These are phyloP conservation scores for Boletus rubroflammeus DNA, from an alignment of 768 basidiomycete species.

Conservation along the genomic window DNA sequence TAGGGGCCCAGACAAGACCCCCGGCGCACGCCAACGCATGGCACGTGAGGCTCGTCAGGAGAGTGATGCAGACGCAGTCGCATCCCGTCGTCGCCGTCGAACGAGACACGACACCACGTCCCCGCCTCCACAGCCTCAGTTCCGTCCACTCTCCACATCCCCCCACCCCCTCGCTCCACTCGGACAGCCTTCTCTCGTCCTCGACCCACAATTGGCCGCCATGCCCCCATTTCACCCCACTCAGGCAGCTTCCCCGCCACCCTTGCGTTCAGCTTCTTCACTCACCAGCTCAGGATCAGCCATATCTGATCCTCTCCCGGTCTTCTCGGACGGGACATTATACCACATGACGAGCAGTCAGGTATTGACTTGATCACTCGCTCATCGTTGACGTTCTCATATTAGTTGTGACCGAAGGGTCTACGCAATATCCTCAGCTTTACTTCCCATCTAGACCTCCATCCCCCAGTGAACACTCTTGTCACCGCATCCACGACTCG, in stretches of 20 bases:
- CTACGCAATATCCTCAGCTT: conserved; percentile 2
- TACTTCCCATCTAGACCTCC: conserved; percentile 5
- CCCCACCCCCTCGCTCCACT: background rate
- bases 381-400: conserved; percentile 23
- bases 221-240: conserved; percentile 15
- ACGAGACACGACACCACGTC: conserved; percentile 7
- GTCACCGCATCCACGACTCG: background rate
- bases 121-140: background rate
- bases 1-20: conserved; percentile 74
- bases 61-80: conserved; percentile 23
- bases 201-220: conserved; percentile 27
- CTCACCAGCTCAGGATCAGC: conserved; percentile 5
- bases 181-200: conserved; percentile 10
- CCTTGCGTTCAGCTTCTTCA: conserved; percentile 1
- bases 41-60: conserved; percentile 40
- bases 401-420: conserved; percentile 23
- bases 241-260: background rate
- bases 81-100: conserved; percentile 25
- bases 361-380: conserved; percentile 29
- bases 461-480: background rate
- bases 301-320: conserved; percentile 8
- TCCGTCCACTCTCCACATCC: background rate
- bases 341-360: conserved; percentile 23
- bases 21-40: conserved; percentile 73
- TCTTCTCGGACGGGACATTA: conserved; percentile 6